Evolutionary conservation across 1,284 basidiomycete species (phyloP).

Genomic region (Macrocystidia cucumis): DNA sequence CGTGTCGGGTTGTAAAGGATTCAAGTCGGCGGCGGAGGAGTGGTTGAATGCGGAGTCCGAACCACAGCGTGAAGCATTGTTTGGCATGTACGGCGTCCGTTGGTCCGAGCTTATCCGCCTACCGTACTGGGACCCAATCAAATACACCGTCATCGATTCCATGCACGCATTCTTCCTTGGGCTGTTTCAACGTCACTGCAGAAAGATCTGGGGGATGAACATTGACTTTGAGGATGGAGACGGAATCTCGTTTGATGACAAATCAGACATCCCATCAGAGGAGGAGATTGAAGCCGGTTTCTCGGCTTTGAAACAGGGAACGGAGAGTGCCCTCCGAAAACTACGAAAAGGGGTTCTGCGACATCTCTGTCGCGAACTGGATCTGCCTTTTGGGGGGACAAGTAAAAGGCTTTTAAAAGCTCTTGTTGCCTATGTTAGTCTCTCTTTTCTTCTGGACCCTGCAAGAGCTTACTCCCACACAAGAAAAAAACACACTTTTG

Average conservation of each 20-base stretch:
- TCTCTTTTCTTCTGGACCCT: constrained; percentile 3
- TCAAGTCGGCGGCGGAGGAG: constrained; percentile 11
- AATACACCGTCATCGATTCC: constrained; percentile 23
- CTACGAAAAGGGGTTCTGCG: constrained; percentile 4
- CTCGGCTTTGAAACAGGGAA: constrained; percentile 7
- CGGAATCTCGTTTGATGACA: constrained; percentile 6
- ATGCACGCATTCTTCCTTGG: constrained; percentile 31
- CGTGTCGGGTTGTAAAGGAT: too few species aligned
- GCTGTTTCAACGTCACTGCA: constrained; percentile 14
- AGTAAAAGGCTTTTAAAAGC: constrained; percentile 4
- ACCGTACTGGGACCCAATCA: constrained; percentile 28
- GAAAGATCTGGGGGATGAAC: constrained; percentile 16
- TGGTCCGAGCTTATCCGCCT: constrained; percentile 28
- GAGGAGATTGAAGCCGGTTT: constrained; percentile 6
- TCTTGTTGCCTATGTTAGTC: constrained; percentile 5
- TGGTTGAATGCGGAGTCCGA: constrained; percentile 12
- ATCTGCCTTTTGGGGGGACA: constrained; percentile 3
- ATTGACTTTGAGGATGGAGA: constrained; percentile 14
- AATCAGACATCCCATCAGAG: constrained; percentile 2
- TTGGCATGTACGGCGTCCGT: constrained; percentile 15
- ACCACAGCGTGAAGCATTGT: constrained; percentile 7
- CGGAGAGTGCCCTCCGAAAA: constrained; percentile 1
- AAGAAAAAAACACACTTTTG: too few species aligned
- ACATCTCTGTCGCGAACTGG: constrained; percentile 7
- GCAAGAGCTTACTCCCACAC: too few species aligned